These are phyloP conservation scores for Trichophaea hybrida DNA, from an alignment of 2,329 filamentous ascomycete genomes.

Conservation along the genomic window DNA sequence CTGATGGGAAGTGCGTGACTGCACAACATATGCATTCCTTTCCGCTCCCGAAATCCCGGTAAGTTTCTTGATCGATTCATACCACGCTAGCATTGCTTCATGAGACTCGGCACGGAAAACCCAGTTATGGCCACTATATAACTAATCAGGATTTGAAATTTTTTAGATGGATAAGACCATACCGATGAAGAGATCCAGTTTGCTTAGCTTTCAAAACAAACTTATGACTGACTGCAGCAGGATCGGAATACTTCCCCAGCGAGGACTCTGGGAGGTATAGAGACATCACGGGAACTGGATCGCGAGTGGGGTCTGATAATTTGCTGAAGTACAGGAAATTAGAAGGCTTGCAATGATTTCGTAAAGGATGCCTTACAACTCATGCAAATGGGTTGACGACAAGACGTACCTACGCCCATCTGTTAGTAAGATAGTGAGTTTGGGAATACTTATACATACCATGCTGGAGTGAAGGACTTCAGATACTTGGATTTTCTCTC, in stretches of 20 bases:
- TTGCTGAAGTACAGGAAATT: slow-evolving; percentile 14
- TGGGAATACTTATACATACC: slow-evolving; percentile 39
- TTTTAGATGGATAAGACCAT: slow-evolving; percentile 30
- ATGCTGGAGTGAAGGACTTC: slow-evolving; percentile 91
- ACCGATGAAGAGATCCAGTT: slow-evolving; percentile 70
- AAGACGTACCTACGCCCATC: slow-evolving; percentile 53
- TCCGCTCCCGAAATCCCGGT: slow-evolving; percentile 83
- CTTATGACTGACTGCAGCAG: slow-evolving; percentile 78
- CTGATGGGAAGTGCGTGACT: slow-evolving; percentile 46
- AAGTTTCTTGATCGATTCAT: slow-evolving; percentile 77
- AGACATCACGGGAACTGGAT: slow-evolving; percentile 87
- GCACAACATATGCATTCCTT: slow-evolving; percentile 71
- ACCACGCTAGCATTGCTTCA: slow-evolving; percentile 96
- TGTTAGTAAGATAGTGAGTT: slow-evolving; percentile 19
- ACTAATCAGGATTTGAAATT: too few species aligned
- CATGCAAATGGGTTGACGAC: slow-evolving; percentile 90
- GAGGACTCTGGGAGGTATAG: slow-evolving; percentile 90
- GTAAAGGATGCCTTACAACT: slow-evolving; percentile 42
- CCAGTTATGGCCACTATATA: slow-evolving; percentile 46
- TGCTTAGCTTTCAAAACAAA: slow-evolving; percentile 96
- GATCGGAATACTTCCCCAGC: slow-evolving; percentile 75
- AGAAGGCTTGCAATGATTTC: not conserved
- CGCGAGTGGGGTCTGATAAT: slow-evolving; percentile 23
- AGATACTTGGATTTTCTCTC: slow-evolving; percentile 98
- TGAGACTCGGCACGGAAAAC: slow-evolving; percentile 58